Evolutionary conservation across 805 yeast genomes (phyloP).

Genomic region (Nakazawaea ishiwadae): DNA sequence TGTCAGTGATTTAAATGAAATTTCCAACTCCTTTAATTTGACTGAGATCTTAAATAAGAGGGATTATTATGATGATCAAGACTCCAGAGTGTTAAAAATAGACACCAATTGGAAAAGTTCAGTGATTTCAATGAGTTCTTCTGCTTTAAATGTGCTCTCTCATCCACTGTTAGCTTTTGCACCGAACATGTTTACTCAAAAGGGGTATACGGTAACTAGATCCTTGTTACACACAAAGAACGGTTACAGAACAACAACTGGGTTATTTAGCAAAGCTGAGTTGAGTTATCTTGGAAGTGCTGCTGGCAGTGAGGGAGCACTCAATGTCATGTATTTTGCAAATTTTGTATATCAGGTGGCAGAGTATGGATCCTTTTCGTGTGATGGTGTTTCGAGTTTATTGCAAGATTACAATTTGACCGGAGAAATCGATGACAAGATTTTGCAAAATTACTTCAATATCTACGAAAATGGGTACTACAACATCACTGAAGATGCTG

Average conservation of each 20-base stretch:
- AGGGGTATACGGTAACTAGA: too few relatives aligned
- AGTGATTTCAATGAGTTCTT: neutral
- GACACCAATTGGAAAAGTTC: neutral
- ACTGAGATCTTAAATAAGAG: neutral
- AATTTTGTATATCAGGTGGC: neutral
- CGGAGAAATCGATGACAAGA: neutral
- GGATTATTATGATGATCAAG: neutral
- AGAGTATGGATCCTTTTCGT: neutral
- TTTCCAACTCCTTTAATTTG: neutral
- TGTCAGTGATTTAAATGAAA: constrained; percentile 2
- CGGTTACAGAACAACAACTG: too few relatives aligned
- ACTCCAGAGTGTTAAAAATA: neutral
- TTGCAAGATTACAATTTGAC: constrained; percentile 3
- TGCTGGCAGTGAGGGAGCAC: neutral
- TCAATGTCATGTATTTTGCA: neutral
- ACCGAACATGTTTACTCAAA: neutral
- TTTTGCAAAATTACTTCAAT: neutral
- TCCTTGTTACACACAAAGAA: too few relatives aligned
- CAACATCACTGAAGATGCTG: neutral
- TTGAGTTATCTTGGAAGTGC: neutral
- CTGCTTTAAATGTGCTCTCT: neutral
- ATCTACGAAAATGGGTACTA: neutral
- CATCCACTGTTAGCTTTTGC: neutral
- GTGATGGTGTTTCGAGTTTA: neutral
- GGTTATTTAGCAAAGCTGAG: neutral